A percentile compares a stretch with the other conserved stretches of the same genome.
Conservation (phyloP, 768 basidiomycete species). For the Pluteus cervinus region DNA sequence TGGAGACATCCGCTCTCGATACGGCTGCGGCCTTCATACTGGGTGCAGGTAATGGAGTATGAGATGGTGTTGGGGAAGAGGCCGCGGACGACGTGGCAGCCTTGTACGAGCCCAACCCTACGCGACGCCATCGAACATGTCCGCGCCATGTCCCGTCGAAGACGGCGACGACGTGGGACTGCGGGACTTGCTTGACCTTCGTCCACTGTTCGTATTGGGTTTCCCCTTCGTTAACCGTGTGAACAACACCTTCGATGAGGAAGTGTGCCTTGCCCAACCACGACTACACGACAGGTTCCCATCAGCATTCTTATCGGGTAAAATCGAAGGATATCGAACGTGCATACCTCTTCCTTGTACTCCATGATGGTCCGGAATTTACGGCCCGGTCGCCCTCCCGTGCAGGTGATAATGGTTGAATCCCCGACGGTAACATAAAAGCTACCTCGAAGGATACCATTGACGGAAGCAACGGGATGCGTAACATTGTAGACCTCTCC, state of each 20-base stretch:
- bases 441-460: conserved; percentile 85
- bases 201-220: conserved; percentile 67
- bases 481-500: conserved; percentile 86
- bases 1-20: conserved; percentile 39
- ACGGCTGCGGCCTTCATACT: conserved; percentile 28
- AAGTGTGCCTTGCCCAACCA: conserved; percentile 90
- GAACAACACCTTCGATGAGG: conserved; percentile 83
- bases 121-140: conserved; percentile 72
- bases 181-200: conserved; percentile 86
- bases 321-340: conserved; percentile 4
- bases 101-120: conserved; percentile 38
- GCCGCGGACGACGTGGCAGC: conserved; percentile 33
- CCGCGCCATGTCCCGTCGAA: conserved; percentile 90
- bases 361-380: conserved; percentile 80
- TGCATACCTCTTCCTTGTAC: conserved; percentile 90
- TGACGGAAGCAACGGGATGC: conserved; percentile 85
- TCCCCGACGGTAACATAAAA: conserved; percentile 89
- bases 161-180: conserved; percentile 65
- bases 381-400: conserved; percentile 53
- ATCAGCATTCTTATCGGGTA: not conserved
- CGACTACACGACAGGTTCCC: conserved; percentile 36
- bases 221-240: conserved; percentile 66
- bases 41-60: conserved; percentile 32
- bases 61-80: conserved; percentile 44
- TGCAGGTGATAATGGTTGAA: conserved; percentile 75